phyloP scores from a whole-genome alignment of 2,329 filamentous ascomycete genomes.

The Calonectria pseudoturangicola region DNA sequence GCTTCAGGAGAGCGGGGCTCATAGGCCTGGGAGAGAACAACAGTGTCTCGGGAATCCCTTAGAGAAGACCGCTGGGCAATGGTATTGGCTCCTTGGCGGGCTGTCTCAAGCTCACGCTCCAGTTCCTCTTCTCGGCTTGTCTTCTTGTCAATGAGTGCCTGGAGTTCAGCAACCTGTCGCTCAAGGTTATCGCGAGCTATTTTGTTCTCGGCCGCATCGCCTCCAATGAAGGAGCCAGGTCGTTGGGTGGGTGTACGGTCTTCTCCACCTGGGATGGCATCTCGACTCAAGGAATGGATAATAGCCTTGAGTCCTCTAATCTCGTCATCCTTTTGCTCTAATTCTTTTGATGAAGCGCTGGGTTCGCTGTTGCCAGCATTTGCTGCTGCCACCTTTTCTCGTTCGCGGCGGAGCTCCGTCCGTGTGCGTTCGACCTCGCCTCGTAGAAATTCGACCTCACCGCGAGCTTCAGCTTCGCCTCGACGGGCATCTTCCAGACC shows the following conservation, averaged over 20 bases:
- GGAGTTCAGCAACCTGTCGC: conserved; percentile 86
- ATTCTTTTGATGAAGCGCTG: conserved; percentile 78
- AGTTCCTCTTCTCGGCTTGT: conserved; percentile 86
- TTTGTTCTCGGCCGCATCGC: conserved; percentile 57
- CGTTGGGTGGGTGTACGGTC: conserved; percentile 56
- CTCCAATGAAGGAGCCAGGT: conserved; percentile 60
- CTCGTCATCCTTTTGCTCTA: conserved; percentile 97
- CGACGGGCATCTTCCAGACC: conserved; percentile 95
- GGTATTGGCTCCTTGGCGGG: conserved; percentile 67
- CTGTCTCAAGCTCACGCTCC: conserved; percentile 84
- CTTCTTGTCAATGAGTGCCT: conserved; percentile 83
- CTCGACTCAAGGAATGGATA: conserved; percentile 94
- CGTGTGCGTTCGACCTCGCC: conserved; percentile 95
- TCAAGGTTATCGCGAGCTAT: conserved; percentile 80
- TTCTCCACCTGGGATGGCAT: conserved; percentile 71
- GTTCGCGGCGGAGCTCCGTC: conserved; percentile 89
- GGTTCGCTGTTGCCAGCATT: conserved; percentile 64
- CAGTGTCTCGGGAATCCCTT: conserved; percentile 80
- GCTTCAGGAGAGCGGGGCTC: conserved; percentile 67
- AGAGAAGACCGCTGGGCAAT: conserved; percentile 72
- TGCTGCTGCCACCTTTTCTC: conserved; percentile 79
- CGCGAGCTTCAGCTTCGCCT: conserved; percentile 95
- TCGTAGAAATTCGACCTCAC: conserved; percentile 95
- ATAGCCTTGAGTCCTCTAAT: conserved; percentile 98
- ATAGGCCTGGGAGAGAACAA: conserved; percentile 73